Evolutionary conservation across 2,329 filamentous ascomycete genomes (phyloP).

Genomic region (Alternaria sp.): DNA sequence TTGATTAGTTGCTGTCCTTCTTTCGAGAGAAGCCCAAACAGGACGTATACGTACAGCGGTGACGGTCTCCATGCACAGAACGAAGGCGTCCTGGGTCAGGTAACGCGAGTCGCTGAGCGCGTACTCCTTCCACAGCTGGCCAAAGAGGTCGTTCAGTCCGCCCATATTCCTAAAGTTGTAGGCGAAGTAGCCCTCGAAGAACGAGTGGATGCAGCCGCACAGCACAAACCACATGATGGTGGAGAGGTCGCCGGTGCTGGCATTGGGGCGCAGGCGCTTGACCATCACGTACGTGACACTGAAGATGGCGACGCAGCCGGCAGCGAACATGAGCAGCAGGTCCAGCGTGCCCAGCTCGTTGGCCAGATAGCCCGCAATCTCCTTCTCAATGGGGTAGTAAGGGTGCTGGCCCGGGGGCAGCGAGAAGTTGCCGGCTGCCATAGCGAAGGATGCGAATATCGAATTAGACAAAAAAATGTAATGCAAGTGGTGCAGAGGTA

Average conservation of each 20-base stretch:
- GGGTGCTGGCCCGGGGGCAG: conserved; percentile 58
- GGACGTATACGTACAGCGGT: conserved; percentile 67
- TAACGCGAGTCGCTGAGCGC: conserved; percentile 86
- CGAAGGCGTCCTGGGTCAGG: conserved; percentile 76
- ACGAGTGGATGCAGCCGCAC: conserved; percentile 75
- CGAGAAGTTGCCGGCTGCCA: conserved; percentile 19
- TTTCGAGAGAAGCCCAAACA: neutral
- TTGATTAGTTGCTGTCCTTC: conserved; percentile 2
- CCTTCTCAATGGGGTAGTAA: conserved; percentile 72
- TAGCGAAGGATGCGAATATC: conserved; percentile 5
- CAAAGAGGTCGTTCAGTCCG: conserved; percentile 73
- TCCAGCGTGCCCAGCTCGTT: conserved; percentile 67
- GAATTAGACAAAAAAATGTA: neutral
- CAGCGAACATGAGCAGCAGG: conserved; percentile 66
- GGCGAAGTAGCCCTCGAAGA: conserved; percentile 87
- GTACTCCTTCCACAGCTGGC: conserved; percentile 94
- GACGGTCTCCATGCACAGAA: conserved; percentile 84
- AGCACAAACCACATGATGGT: conserved; percentile 78
- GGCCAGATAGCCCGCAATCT: conserved; percentile 67
- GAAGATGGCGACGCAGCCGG: conserved; percentile 64
- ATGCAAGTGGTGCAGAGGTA: neutral
- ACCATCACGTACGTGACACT: conserved; percentile 61
- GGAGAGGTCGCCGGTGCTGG: conserved; percentile 62
- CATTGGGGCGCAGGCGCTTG: conserved; percentile 58
- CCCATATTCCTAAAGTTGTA: conserved; percentile 70